Base-by-base conservation (phyloP, 148 eudicot species). In the Camellia sinensis region DNA sequence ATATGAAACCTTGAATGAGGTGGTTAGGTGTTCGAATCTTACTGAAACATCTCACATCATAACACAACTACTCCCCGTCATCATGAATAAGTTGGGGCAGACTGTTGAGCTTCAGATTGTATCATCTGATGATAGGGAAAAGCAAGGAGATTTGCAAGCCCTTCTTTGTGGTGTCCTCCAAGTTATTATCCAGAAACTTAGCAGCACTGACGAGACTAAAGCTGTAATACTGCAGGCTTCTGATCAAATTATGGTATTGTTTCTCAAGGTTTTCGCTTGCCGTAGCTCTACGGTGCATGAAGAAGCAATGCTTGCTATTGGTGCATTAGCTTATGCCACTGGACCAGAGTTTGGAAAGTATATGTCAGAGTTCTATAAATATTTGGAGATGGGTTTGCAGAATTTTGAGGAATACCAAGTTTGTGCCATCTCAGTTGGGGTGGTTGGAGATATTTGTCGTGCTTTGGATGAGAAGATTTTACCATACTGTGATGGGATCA, bases 291-390 rank as follows among this genome's bases (percentile, higher is more conserved):
- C 93, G 17, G 93, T 90, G 72, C 91, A 89, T 78, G 91, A 90
- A 80, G 93, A 90, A 80, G 91, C 93, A 19, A 89, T 90, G 93
- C 91, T 90, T 74, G 91, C 91, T 5, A 87, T 89, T 59, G 93
- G 91, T 79, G 93, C 91, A 41, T 71, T 90, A 74, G 93, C 93
- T 19, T 89, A 90, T 86, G 90, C 87, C 14, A 86, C 88, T 43
- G 93, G 93, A 60, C 80, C 82, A 0, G 88, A 80, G 19, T 90
- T 90, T 80, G 89, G 76, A 14, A 88, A 86, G 68, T 89, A 90
- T 76, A 89, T 90, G 93, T 74, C 89, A 7, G 90, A 90, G 69
- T 87, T 90, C 75, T 89, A 87, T 81, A 87, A 87, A 82, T 89
- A 89, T 75, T 76, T 90, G 84, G 93, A 89, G 77, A 90, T 84